Evolutionary conservation across 257 asterid species (phyloP).

Genomic region (Fraxinus americana): DNA sequence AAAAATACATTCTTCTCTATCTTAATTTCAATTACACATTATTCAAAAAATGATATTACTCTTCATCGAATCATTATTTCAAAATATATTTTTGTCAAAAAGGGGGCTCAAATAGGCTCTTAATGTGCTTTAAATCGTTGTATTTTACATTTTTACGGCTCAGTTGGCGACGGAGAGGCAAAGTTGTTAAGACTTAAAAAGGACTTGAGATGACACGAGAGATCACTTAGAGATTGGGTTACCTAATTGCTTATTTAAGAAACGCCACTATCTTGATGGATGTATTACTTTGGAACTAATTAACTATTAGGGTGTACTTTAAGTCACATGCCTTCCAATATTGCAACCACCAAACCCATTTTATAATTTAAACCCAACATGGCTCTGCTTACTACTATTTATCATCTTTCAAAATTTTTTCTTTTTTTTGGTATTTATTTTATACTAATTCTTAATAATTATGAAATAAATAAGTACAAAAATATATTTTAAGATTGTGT

Average conservation of each 20-base stretch:
- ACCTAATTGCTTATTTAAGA: background rate
- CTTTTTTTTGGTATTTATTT: no score
- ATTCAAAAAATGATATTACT: no score
- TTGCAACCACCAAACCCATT: background rate
- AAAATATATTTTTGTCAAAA: no score
- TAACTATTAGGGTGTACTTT: slow-evolving; percentile 3
- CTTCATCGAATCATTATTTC: no score
- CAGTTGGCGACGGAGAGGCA: background rate
- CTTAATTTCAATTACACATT: no score
- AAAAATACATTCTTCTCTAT: no score
- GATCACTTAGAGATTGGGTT: background rate
- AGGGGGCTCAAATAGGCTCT: no score
- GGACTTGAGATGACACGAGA: background rate
- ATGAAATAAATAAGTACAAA: no score
- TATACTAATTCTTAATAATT: no score
- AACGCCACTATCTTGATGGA: background rate
- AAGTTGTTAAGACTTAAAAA: background rate
- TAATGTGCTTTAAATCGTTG: background rate
- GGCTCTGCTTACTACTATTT: no score
- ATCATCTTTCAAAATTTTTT: no score
- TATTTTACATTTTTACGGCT: background rate
- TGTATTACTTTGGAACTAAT: background rate
- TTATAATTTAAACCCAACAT: background rate
- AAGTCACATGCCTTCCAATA: slow-evolving; percentile 9
- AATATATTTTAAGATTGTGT: no score